phyloP scores from a whole-genome alignment of 345 rosid species.

The Pugionium cornutum region DNA sequence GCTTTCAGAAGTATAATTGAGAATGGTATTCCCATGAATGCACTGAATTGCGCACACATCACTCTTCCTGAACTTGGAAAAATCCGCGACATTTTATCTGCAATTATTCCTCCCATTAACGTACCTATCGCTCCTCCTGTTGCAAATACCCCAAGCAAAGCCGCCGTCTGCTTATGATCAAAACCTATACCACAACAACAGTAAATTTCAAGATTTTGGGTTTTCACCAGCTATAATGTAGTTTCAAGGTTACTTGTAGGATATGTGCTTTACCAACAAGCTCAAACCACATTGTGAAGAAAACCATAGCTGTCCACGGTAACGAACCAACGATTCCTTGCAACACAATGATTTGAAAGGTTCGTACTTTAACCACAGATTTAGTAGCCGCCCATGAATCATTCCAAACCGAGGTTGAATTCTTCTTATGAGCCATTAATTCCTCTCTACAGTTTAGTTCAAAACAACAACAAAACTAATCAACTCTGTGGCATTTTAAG shows the following conservation, averaged over 20 bases:
- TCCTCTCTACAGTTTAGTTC: constrained; percentile 48
- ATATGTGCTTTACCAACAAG: constrained; percentile 64
- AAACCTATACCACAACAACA: constrained; percentile 54
- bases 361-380: constrained; percentile 72
- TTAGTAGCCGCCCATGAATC: constrained; percentile 72
- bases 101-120: constrained; percentile 71
- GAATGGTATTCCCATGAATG: constrained; percentile 95
- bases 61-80: constrained; percentile 82
- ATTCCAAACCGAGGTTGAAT: constrained; percentile 57
- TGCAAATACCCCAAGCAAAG: constrained; percentile 76
- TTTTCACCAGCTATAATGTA: neutral
- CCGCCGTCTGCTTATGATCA: constrained; percentile 72
- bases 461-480: neutral
- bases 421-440: constrained; percentile 47
- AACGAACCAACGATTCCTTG: constrained; percentile 89
- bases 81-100: constrained; percentile 57
- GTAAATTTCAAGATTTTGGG: neutral
- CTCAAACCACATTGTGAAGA: constrained; percentile 97
- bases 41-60: constrained; percentile 94
- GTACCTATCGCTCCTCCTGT: constrained; percentile 79
- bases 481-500: neutral
- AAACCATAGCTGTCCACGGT: constrained; percentile 98
- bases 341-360: constrained; percentile 84
- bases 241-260: constrained; percentile 1
- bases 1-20: constrained; percentile 67